Percentiles rank a stretch among this genome's conserved stretches.
Evolutionary conservation across 2,329 filamentous ascomycete genomes (phyloP).

Genomic region (Coniochaeta sp.): DNA sequence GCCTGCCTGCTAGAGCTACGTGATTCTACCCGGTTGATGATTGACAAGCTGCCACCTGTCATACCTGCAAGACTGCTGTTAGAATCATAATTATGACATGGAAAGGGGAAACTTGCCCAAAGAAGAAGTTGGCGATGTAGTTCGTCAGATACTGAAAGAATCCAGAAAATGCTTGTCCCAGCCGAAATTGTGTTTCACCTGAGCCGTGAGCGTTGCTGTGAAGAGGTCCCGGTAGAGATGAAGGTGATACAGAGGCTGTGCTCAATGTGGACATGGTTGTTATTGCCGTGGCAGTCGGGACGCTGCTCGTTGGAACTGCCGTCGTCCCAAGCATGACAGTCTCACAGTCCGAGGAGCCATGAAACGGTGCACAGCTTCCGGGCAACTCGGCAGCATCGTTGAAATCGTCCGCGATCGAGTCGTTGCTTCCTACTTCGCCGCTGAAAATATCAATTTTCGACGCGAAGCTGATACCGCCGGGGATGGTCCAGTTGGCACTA

Average conservation of each 20-base stretch:
- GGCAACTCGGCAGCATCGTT: conserved; percentile 4
- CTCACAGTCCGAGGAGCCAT: not conserved
- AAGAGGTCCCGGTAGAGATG: not conserved
- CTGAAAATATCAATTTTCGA: conserved; percentile 6
- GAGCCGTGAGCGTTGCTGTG: not conserved
- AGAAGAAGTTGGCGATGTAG: not conserved
- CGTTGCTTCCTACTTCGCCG: not conserved
- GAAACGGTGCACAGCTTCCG: conserved; percentile 1
- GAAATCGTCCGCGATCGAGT: conserved; percentile 1
- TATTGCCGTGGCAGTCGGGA: not conserved
- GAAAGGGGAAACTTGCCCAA: not conserved
- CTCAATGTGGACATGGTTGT: not conserved
- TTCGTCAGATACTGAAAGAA: conserved; percentile 1
- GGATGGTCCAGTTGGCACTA: conserved; percentile 5
- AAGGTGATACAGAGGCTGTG: not conserved
- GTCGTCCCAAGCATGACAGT: not conserved
- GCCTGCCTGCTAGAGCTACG: no score
- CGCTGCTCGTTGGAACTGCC: not conserved
- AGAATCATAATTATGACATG: not conserved
- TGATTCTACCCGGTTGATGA: not conserved
- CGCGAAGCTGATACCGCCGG: conserved; percentile 5
- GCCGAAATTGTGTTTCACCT: not conserved
- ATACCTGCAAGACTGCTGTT: not conserved
- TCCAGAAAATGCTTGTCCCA: not conserved
- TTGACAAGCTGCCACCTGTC: not conserved